Percentiles rank a stretch among this genome's conserved stretches.
These are phyloP conservation scores for Ilex aquifolium DNA, from an alignment of 257 asterid genomes.

Conservation along the genomic window DNA sequence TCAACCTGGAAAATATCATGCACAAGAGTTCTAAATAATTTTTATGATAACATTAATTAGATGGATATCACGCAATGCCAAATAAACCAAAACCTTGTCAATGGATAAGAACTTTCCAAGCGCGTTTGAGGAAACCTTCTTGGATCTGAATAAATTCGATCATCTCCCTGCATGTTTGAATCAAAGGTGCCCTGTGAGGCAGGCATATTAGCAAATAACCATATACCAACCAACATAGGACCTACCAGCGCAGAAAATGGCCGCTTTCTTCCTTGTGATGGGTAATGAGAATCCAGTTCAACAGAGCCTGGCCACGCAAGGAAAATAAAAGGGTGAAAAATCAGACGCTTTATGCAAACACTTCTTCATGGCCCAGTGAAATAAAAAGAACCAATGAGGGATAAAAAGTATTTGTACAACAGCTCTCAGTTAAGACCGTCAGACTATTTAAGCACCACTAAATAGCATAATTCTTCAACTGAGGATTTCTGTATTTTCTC, in stretches of 20 bases:
- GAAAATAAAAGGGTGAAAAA: constrained; percentile 12
- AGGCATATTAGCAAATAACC: background rate
- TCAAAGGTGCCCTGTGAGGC: background rate
- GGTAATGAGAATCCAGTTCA: constrained; percentile 23
- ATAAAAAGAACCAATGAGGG: background rate
- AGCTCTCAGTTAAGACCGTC: no score
- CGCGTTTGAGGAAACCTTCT: constrained; percentile 29
- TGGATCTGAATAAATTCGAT: constrained; percentile 30
- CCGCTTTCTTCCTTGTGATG: constrained; percentile 38
- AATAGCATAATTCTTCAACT: no score
- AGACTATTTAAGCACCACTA: no score
- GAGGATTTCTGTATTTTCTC: no score
- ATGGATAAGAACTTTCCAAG: constrained; percentile 29
- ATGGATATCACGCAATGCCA: background rate
- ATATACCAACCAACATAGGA: background rate
- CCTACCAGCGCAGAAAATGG: constrained; percentile 41
- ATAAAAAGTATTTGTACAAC: no score
- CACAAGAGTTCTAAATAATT: background rate
- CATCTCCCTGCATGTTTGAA: constrained; percentile 33
- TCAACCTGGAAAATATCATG: background rate
- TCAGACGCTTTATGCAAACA: background rate
- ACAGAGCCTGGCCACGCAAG: constrained; percentile 25
- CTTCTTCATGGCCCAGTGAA: no score
- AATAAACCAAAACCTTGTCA: constrained; percentile 37
- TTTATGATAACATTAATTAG: background rate